These are phyloP conservation scores for Suillus lakei DNA, from an alignment of 768 basidiomycete species.

Conservation along the genomic window DNA sequence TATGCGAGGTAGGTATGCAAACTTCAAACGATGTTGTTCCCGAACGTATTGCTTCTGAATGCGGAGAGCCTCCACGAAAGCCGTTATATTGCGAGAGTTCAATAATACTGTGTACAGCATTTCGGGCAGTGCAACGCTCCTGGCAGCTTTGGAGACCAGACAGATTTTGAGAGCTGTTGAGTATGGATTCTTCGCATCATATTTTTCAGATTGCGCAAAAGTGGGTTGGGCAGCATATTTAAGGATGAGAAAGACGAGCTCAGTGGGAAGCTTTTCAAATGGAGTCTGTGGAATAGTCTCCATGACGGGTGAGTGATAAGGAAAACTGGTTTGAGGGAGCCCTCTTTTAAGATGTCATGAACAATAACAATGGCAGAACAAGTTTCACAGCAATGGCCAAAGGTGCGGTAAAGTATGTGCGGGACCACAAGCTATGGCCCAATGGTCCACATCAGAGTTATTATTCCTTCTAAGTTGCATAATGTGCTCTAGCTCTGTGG, in stretches of 20 bases:
- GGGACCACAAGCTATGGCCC: slow-evolving; percentile 10
- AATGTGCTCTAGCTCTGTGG: background rate
- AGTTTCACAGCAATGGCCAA: background rate
- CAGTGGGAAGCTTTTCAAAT: slow-evolving; percentile 36
- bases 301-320: background rate
- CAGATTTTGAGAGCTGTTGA: slow-evolving; percentile 37
- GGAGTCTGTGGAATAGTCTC: slow-evolving; percentile 5
- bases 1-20: slow-evolving; percentile 36
- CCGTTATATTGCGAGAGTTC: background rate
- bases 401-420: background rate
- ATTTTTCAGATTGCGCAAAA: slow-evolving; percentile 31
- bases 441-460: too few relatives aligned
- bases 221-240: slow-evolving; percentile 35
- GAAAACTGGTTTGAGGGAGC: background rate
- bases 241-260: too few relatives aligned
- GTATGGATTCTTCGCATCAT: slow-evolving; percentile 11
- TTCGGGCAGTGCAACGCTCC: slow-evolving; percentile 39
- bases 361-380: background rate
- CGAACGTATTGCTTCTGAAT: slow-evolving; percentile 25
- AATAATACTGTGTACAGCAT: slow-evolving; percentile 46
- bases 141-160: slow-evolving; percentile 37
- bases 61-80: slow-evolving; percentile 38
- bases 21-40: slow-evolving; percentile 24
- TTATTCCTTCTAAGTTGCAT: background rate
- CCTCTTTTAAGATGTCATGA: background rate